These are phyloP conservation scores for Glaciozyma martinii DNA, from an alignment of 768 basidiomycete genomes.

Conservation along the genomic window DNA sequence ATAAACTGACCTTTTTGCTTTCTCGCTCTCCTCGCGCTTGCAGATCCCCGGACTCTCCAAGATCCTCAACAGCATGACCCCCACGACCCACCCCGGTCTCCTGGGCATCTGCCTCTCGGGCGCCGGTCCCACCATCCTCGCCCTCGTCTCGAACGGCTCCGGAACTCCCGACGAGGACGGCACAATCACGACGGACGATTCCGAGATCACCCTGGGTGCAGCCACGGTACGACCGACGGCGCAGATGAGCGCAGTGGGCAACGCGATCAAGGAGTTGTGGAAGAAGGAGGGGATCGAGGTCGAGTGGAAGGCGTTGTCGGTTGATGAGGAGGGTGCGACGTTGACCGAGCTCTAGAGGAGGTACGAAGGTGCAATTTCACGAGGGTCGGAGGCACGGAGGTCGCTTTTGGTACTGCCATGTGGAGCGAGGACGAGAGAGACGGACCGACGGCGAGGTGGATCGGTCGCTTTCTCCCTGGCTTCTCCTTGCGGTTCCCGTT, in stretches of 20 bases:
- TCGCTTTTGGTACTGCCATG: no score
- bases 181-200: slow-evolving; percentile 9
- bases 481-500: no score
- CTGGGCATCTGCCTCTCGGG: slow-evolving; percentile 96
- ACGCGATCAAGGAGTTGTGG: slow-evolving; percentile 30
- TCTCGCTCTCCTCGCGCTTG: neutral
- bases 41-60: slow-evolving; percentile 94
- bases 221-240: slow-evolving; percentile 8
- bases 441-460: neutral
- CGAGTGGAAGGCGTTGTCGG: slow-evolving; percentile 26
- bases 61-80: slow-evolving; percentile 81
- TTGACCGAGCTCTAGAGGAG: slow-evolving; percentile 17
- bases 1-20: neutral
- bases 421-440: neutral
- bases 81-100: slow-evolving; percentile 80
- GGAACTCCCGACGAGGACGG: neutral
- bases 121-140: slow-evolving; percentile 93
- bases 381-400: neutral
- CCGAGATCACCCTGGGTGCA: slow-evolving; percentile 19
- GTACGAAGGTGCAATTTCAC: neutral
- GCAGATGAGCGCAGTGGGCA: slow-evolving; percentile 23
- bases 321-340: slow-evolving; percentile 26
- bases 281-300: slow-evolving; percentile 30
- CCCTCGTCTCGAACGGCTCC: slow-evolving; percentile 55
- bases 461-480: no score